Evolutionary conservation across 805 yeast species (phyloP).

Genomic region (Candida morakotiae): DNA sequence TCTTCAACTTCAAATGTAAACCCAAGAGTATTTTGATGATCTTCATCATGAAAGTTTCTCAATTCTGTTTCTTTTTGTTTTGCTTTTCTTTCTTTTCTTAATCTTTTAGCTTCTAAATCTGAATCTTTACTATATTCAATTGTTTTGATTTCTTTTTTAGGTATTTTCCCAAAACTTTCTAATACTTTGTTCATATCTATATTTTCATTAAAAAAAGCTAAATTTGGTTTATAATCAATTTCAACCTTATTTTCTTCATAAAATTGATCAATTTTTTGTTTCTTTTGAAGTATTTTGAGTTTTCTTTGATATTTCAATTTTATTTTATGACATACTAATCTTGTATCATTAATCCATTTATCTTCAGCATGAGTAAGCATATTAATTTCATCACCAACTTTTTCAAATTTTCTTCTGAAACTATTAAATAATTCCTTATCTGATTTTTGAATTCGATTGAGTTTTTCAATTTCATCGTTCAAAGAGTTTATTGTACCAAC

Average conservation of each 20-base stretch:
- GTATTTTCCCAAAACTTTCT: conserved; percentile 20
- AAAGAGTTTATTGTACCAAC: neutral
- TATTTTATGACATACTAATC: conserved; percentile 1
- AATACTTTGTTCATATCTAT: conserved; percentile 12
- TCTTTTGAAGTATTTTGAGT: conserved; percentile 1
- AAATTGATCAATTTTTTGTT: conserved; percentile 1
- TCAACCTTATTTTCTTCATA: conserved; percentile 9
- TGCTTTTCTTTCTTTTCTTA: neutral
- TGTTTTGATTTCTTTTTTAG: conserved; percentile 4
- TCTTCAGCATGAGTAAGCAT: conserved; percentile 16
- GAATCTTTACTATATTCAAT: neutral
- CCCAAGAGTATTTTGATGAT: too few relatives aligned
- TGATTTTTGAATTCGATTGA: neutral
- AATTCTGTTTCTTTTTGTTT: neutral
- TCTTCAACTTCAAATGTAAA: too few relatives aligned
- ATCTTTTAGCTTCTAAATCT: too few relatives aligned
- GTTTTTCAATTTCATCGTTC: neutral
- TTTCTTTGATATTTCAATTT: conserved; percentile 2
- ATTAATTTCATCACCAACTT: conserved; percentile 24
- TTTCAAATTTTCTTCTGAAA: conserved; percentile 9
- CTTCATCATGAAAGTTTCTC: too few relatives aligned
- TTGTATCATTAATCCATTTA: conserved; percentile 4
- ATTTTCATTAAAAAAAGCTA: conserved; percentile 12
- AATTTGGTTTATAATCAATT: conserved; percentile 13
- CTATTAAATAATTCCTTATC: neutral